Percentiles rank a stretch among this genome's conserved stretches.
Conservation (phyloP, 176 grass and related monocot species). For the Triticum dicoccoides region DNA sequence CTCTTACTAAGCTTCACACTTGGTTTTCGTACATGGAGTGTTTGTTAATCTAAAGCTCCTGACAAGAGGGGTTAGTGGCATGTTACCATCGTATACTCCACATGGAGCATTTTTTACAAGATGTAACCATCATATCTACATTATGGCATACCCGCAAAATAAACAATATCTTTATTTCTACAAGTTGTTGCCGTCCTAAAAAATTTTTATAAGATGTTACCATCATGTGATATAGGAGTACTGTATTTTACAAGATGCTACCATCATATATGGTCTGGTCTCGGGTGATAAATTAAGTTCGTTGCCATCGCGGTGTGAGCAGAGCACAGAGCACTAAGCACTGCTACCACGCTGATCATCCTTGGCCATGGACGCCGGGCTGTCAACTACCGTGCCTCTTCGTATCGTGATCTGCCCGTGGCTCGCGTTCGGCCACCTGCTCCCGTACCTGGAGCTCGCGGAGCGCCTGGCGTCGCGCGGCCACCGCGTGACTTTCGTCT, state of each 20-base stretch:
- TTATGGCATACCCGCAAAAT: no score
- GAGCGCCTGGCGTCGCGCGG: not conserved
- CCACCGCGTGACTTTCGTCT: not conserved
- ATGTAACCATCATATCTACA: not conserved
- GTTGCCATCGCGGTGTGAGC: not conserved
- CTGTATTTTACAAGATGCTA: not conserved
- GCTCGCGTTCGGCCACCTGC: not conserved
- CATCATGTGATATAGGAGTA: not conserved
- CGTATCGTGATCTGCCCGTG: not conserved
- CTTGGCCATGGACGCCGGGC: not conserved
- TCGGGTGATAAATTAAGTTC: not conserved
- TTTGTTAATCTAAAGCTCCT: not conserved
- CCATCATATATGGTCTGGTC: not conserved
- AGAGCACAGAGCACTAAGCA: not conserved
- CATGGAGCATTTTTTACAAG: not conserved
- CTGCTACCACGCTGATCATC: not conserved
- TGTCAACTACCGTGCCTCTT: not conserved
- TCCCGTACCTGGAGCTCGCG: not conserved
- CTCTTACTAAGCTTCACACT: no score
- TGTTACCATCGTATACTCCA: not conserved
- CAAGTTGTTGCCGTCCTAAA: not conserved
- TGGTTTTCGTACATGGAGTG: not conserved
- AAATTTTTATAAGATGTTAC: not conserved
- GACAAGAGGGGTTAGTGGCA: not conserved
- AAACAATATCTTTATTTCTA: no score